These are phyloP conservation scores for Paramecium sexaurelia DNA, from an alignment of 73 alveolate genomes.

Conservation along the genomic window DNA sequence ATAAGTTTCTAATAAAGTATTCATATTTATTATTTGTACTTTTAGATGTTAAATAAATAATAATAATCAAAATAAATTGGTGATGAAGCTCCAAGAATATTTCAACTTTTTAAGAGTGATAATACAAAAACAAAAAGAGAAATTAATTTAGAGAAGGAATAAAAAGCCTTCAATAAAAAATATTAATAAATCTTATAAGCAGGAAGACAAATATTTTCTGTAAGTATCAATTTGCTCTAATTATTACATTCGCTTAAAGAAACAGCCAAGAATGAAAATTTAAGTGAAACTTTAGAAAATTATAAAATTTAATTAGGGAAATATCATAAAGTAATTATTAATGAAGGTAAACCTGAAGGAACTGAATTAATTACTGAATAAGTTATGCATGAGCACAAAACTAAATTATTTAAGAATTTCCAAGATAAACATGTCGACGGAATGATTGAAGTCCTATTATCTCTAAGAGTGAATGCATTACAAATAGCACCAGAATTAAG, in stretches of 20 bases:
- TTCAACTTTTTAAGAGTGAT: conserved; percentile 82
- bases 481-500: conserved; percentile 96
- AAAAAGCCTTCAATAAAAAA: conserved; percentile 84
- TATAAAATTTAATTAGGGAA: conserved; percentile 95
- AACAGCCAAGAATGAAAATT: conserved; percentile 87
- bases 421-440: conserved; percentile 87
- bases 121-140: conserved; percentile 85
- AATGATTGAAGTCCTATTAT: conserved; percentile 90
- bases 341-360: conserved; percentile 90
- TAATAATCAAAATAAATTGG: conserved; percentile 61
- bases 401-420: conserved; percentile 87
- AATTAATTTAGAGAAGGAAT: conserved; percentile 87
- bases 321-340: conserved; percentile 93
- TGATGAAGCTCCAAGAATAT: conserved; percentile 85
- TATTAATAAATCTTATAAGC: conserved; percentile 85
- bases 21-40: neutral
- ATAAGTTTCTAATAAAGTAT: conserved; percentile 65
- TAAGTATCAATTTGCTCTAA: conserved; percentile 88
- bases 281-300: conserved; percentile 92
- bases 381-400: conserved; percentile 95
- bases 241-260: conserved; percentile 89
- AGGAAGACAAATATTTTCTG: conserved; percentile 91
- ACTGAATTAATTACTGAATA: conserved; percentile 87
- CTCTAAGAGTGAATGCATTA: conserved; percentile 97
- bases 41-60: conserved; percentile 60